A percentile compares a stretch with the other conserved stretches of the same genome.
Evolutionary conservation across 257 asterid genomes (phyloP).

Genomic region (Asclepias syriaca): DNA sequence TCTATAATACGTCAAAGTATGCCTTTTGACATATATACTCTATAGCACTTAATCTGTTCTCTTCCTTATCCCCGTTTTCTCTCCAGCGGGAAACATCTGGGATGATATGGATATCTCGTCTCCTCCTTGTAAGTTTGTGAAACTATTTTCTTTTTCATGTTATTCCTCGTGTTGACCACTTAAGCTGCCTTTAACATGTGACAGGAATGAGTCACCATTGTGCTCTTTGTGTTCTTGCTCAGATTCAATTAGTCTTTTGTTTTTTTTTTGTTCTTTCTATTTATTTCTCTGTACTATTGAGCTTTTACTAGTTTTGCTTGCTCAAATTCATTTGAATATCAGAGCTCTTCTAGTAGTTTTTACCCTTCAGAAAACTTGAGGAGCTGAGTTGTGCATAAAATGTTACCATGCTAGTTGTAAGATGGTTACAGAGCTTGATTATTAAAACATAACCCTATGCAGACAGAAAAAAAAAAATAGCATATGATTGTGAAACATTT

Average conservation of each 20-base stretch:
- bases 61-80: slow-evolving; percentile 7
- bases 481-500: background rate
- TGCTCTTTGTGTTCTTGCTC: background rate
- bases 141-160: background rate
- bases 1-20: background rate
- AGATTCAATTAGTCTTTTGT: background rate
- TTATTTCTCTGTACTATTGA: background rate
- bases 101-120: slow-evolving; percentile 44
- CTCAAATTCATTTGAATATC: background rate
- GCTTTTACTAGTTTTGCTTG: background rate
- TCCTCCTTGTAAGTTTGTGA: slow-evolving; percentile 56
- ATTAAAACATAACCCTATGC: background rate
- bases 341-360: background rate
- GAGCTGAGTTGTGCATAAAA: background rate
- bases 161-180: slow-evolving; percentile 1
- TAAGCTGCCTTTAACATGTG: background rate
- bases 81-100: slow-evolving; percentile 55
- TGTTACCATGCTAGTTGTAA: background rate
- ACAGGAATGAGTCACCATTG: background rate
- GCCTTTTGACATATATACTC: background rate
- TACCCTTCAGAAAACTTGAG: background rate
- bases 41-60: slow-evolving; percentile 10
- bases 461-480: background rate
- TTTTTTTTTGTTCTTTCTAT: background rate
- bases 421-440: background rate